phyloP scores from a whole-genome alignment of 768 basidiomycete species.

The Lactarius pseudohatsudake region DNA sequence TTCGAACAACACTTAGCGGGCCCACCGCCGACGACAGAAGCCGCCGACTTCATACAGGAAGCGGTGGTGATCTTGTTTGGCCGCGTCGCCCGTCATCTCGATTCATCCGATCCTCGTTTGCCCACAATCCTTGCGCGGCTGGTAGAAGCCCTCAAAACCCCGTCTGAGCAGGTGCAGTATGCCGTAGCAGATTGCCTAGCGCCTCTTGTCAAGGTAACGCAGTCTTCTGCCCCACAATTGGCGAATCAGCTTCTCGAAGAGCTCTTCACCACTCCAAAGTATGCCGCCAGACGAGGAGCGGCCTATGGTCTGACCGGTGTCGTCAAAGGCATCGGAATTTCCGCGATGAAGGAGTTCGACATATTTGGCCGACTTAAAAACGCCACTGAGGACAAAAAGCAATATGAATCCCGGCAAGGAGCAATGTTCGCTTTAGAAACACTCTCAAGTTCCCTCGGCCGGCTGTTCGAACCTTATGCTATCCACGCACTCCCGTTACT shows the following conservation, averaged over 20 bases:
- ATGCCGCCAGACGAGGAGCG: conserved; percentile 93
- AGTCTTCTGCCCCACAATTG: conserved; percentile 56
- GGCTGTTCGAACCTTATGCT: conserved; percentile 92
- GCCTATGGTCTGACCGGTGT: conserved; percentile 95
- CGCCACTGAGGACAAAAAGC: conserved; percentile 87
- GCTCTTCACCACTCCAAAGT: conserved; percentile 77
- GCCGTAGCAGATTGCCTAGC: conserved; percentile 96
- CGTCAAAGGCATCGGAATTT: conserved; percentile 86
- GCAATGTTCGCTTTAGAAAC: conserved; percentile 96
- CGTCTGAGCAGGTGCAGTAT: conserved; percentile 93
- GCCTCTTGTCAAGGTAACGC: conserved; percentile 75
- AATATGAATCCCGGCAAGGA: conserved; percentile 84
- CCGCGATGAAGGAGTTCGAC: conserved; percentile 80
- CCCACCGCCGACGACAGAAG: conserved; percentile 55
- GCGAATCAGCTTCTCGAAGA: conserved; percentile 76
- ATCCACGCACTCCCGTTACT: conserved; percentile 81
- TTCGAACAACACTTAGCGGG: conserved; percentile 76
- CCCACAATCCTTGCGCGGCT: conserved; percentile 81
- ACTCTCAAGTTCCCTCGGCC: conserved; percentile 79
- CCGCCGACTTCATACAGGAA: conserved; percentile 87
- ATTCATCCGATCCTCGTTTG: conserved; percentile 72
- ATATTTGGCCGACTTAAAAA: conserved; percentile 69
- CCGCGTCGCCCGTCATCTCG: conserved; percentile 85
- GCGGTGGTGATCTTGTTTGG: conserved; percentile 94
- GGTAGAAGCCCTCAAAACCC: conserved; percentile 88